phyloP scores from a whole-genome alignment of 2,329 filamentous ascomycete genomes.

The Aspergillus hortae region DNA sequence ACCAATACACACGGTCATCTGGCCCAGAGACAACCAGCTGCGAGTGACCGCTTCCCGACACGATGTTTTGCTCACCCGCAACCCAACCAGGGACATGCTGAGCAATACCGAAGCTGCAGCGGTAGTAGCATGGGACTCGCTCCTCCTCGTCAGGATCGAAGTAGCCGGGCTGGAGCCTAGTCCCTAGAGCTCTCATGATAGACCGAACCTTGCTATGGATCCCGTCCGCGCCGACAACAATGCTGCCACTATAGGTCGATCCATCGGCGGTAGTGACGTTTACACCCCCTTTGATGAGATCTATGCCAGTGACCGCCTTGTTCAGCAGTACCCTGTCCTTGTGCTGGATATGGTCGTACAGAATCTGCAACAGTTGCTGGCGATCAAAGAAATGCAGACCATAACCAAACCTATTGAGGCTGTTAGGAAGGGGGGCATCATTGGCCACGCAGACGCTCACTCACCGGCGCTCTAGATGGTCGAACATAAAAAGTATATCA shows the following conservation, averaged over 20 bases:
- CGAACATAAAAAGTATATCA: neutral
- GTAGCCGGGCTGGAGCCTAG: neutral
- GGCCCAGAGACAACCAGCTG: conserved; percentile 2
- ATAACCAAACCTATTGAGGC: neutral
- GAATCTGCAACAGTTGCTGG: neutral
- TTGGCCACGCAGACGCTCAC: no score
- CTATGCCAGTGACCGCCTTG: neutral
- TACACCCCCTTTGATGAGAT: neutral
- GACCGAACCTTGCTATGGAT: conserved; percentile 1
- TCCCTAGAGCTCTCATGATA: neutral
- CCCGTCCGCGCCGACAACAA: conserved; percentile 4
- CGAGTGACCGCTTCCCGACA: neutral
- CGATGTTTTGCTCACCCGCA: neutral
- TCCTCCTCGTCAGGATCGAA: neutral
- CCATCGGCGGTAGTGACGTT: neutral
- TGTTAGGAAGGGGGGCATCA: neutral
- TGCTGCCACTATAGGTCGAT: neutral
- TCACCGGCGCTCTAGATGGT: neutral
- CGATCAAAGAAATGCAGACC: neutral
- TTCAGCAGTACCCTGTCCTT: conserved; percentile 1
- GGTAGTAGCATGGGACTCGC: neutral
- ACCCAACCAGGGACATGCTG: neutral
- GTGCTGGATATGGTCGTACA: neutral
- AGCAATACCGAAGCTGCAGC: conserved; percentile 1
- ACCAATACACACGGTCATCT: neutral